Percentiles rank a stretch among this genome's conserved stretches.
phyloP scores from a whole-genome alignment of 148 eudicot species.

The Chenopodium berlandieri region DNA sequence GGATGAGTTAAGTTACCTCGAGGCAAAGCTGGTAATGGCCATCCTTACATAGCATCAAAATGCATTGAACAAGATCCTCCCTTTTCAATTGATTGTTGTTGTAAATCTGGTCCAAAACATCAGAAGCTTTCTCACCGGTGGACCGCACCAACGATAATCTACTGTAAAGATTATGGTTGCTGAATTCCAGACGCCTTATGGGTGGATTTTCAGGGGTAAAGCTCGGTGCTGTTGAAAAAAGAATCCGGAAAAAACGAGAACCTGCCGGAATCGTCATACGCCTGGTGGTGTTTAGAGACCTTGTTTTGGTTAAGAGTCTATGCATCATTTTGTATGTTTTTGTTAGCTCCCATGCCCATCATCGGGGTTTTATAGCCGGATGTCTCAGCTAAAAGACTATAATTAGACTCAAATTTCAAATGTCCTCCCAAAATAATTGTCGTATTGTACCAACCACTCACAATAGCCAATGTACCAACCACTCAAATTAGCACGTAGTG shows the following conservation, averaged over 20 bases:
- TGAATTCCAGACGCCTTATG: not conserved
- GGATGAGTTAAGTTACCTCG: slow-evolving; percentile 37
- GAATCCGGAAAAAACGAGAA: slow-evolving; percentile 17
- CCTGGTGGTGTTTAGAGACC: too few species aligned
- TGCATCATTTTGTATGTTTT: too few species aligned
- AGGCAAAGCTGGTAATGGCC: slow-evolving; percentile 41
- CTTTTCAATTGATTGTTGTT: not conserved
- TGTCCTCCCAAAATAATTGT: too few species aligned
- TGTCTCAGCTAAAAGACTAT: too few species aligned
- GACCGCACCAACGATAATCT: not conserved
- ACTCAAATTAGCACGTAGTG: too few species aligned
- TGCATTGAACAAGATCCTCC: slow-evolving; percentile 7
- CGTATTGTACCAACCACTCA: too few species aligned
- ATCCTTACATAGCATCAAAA: slow-evolving; percentile 45
- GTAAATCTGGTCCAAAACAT: not conserved
- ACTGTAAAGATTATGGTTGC: not conserved
- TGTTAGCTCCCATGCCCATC: too few species aligned
- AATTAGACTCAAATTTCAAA: too few species aligned
- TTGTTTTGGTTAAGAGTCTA: too few species aligned
- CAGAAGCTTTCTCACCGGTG: not conserved
- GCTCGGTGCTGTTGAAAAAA: not conserved
- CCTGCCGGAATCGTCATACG: not conserved
- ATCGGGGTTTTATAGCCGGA: not conserved
- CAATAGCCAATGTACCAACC: too few species aligned
- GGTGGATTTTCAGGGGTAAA: slow-evolving; percentile 19